Base-by-base conservation (phyloP, 2,329 filamentous ascomycete species). In the Chrysoporthe austroafricana region DNA sequence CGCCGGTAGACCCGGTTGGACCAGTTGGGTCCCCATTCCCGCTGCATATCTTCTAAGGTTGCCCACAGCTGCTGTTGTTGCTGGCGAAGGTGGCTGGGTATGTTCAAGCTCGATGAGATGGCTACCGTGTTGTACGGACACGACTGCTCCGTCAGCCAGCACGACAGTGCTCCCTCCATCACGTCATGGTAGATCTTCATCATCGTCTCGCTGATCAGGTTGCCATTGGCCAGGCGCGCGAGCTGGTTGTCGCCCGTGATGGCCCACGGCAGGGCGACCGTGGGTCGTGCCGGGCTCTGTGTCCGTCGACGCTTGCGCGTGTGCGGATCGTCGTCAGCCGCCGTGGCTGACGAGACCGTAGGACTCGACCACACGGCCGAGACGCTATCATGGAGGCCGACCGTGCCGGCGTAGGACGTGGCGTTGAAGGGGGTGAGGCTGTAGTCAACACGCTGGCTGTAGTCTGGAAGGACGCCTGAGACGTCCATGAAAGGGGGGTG, bases 131-230 rank as follows among this genome's bases (percentile, higher is more conserved):
- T 77, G 71, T 86, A 86, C 0, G 84, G 84, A 64, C 84, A 86
- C 2, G 83, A 86, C 59, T 80, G 78, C 69, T 86, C 84, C 0
- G 83, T 84, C 21, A 86, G 71, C 84, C 84, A 86, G 72, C 84
- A 86, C 1, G 83, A 82, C 7, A 86, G 74, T 14, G 81, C 83
- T 71, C 85, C 82, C 70, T 86, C 84, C 70, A 86, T 77, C 42
- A 83, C 84, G 69, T 86, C 83, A 70, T 86, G 84, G 72, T 86
- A 86, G 44, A 86, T 81, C 57, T 78, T 79, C 62, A 85, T 74
- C 21, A 85, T 75, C 16, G 75, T 79, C 52, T 81, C 77, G 0
- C 79, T 80, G 66, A 85, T 79, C 36, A 81, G 77, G 52, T 71
- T 67, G 39, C 72, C 75, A 59, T 81, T 79, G 1, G 73, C 73